Base-by-base conservation (phyloP, 164 flowering plant species). In the Aristolochia contorta region DNA sequence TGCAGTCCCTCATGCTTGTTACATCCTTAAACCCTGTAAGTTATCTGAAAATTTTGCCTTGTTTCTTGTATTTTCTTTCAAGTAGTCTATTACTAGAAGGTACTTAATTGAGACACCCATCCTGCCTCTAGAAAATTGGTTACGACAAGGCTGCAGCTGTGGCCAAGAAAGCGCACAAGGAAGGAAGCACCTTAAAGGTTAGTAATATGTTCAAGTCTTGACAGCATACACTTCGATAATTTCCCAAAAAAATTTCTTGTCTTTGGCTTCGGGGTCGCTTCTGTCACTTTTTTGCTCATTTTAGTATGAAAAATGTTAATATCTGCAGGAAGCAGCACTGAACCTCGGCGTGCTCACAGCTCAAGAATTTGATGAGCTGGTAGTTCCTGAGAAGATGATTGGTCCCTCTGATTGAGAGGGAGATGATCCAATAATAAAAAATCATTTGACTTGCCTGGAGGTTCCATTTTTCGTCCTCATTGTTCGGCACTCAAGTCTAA, bases 1-100 rank as follows among this genome's bases (percentile, higher is more conserved):
- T 84, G 80, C 95, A 91, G 99, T 94, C 97, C n/a, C 84, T 94
- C 55, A 94, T 94, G 99, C 96, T 94, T 62, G 96, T 94, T 59
- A 91, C 96, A 47, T 80, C 93, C 57, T 79, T 91, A 81, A 94
- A 91, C 67, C 97, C 97, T 49, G 99, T 94, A 84, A 88, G 97
- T 77, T 19, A 25, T 69, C 16, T 53, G 15, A 22, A 22, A 52
- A 18, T 46, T 30, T 30, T 16, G 32, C 47, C 16, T 57, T 32
- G 15, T 59, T 47, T 7, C 10, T 59, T 25, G 22, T 52, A 30
- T 32, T 8, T 51, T 21, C 16, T 20, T 33, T 12, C 19, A 18
- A 19, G 27, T 19, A 14, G 16, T 61, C 30, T 37, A 3, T 37
- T 37, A 37, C 43, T 37, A 37, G 12, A 37, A 37, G 43, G 12